Evolutionary conservation across 1,284 basidiomycete species (phyloP), one percentile per base, ranked within the genome.

Genomic region (Ustilago lituana): DNA sequence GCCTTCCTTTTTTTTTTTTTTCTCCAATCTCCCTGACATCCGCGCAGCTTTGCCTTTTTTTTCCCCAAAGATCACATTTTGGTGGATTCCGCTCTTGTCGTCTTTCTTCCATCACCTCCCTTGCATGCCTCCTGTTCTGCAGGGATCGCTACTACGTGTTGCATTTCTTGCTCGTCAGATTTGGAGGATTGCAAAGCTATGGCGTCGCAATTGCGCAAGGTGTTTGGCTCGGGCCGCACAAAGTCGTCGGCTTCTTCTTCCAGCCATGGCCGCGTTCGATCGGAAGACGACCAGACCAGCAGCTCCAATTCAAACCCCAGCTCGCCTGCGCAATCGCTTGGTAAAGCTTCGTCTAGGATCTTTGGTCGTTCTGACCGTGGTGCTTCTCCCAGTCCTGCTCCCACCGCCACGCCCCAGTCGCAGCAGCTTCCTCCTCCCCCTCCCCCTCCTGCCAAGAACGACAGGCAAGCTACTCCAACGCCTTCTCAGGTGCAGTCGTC

Each of bases 211-310:
- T 47, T 71, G 29, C 62, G 63, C 24, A 66, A 71, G 63, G 68
- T 71, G 46, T 71, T 71, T 58, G 68, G 68, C 63, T 71, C 63
- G 4, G 33, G 59, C 56, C 68, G 68, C 55, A 53, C 68, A 23
- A 71, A 71, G 56, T 63, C 67, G 38, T 58, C 58, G 33, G 54
- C 54, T 39, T 67, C 65, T 4, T 33, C 44, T 22, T 52, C 68
- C 5, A 50, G 43, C 23, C 62, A 65, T 38, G 51, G 54, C 36
- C 54, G 55, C 22, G 36, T 40, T 24, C 54, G 48, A 48, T 61
- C 64, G 39, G 64, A 62, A 50, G 59, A 49, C 17, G 55, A 58
- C 20, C 54, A 61, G 54, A 12, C 54, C 12, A 29, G 27, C 19
- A 59, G 19, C 40, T 48, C 51, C 39, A 55, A 37, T 40, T 54